A percentile compares a stretch with the other conserved stretches of the same genome.
phyloP scores from a whole-genome alignment of 1,284 basidiomycete genomes.

The Neonothopanus nambi region DNA sequence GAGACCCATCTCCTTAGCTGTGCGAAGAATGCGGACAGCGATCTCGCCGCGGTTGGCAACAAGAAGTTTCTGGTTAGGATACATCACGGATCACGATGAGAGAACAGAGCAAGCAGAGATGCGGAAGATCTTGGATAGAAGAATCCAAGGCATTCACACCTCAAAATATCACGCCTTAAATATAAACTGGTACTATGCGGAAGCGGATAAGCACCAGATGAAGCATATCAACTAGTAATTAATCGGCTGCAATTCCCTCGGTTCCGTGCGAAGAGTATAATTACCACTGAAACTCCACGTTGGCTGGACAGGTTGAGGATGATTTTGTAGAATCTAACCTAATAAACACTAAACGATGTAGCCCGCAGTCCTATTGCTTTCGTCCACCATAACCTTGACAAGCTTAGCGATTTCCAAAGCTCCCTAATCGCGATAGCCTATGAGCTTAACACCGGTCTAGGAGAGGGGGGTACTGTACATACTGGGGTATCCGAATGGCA shows the following conservation, averaged over 20 bases:
- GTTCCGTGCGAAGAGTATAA: no score
- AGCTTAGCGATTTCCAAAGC: slow-evolving; percentile 49
- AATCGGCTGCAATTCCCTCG: no score
- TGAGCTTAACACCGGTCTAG: not conserved
- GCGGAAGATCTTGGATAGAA: not conserved
- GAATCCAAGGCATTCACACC: no score
- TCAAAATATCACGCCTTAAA: no score
- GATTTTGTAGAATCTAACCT: no score
- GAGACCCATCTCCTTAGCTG: slow-evolving; percentile 48
- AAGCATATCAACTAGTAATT: not conserved
- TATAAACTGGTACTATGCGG: no score
- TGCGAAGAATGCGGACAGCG: slow-evolving; percentile 56
- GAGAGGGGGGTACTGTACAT: slow-evolving; percentile 20
- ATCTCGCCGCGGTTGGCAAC: slow-evolving; percentile 45
- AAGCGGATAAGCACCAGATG: no score
- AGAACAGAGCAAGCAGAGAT: not conserved
- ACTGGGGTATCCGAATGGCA: slow-evolving; percentile 69
- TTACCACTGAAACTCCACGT: no score
- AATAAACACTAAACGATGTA: no score
- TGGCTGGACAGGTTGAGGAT: no score
- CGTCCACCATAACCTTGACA: slow-evolving; percentile 53
- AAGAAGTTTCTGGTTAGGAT: slow-evolving; percentile 33
- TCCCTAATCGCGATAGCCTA: slow-evolving; percentile 34
- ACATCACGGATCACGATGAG: slow-evolving; percentile 12
- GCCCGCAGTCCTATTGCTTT: slow-evolving; percentile 37